phyloP scores from a whole-genome alignment of 768 basidiomycete genomes.

The Suillus spraguei region DNA sequence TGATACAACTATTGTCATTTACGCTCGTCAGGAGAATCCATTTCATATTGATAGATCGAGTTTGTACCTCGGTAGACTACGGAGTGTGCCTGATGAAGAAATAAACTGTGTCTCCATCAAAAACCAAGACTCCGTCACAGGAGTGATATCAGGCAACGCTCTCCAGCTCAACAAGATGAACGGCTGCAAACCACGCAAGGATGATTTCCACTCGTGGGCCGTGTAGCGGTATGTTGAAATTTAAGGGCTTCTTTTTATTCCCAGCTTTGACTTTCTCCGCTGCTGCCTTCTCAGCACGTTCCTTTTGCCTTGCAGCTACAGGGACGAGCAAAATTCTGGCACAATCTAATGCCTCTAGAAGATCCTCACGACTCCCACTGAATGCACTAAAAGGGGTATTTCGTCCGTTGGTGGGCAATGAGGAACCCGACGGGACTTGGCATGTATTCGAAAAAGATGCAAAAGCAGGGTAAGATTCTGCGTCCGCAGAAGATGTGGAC shows the following conservation, averaged over 20 bases:
- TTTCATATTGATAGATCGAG: conserved; percentile 6
- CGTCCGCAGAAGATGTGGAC: conserved; percentile 28
- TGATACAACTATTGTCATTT: conserved; percentile 6
- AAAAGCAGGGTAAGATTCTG: conserved; percentile 20
- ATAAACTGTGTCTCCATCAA: conserved; percentile 10
- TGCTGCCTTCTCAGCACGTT: conserved; percentile 54
- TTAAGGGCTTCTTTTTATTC: conserved; percentile 58
- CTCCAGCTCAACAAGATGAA: conserved; percentile 77
- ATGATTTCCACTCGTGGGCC: conserved; percentile 86
- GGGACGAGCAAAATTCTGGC: conserved; percentile 75
- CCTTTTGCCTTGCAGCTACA: conserved; percentile 63
- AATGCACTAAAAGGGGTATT: conserved; percentile 20
- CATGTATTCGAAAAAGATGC: conserved; percentile 28
- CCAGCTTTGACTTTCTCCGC: conserved; percentile 49
- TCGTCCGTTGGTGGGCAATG: conserved; percentile 27
- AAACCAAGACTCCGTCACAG: not conserved
- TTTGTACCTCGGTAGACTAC: conserved; percentile 8
- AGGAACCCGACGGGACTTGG: conserved; percentile 13
- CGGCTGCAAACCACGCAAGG: conserved; percentile 83
- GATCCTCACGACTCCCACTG: conserved; percentile 36
- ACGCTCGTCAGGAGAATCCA: conserved; percentile 6
- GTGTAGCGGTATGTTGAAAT: conserved; percentile 82
- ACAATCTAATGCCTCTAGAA: conserved; percentile 62
- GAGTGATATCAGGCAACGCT: conserved; percentile 23
- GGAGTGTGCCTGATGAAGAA: conserved; percentile 11